phyloP scores from a whole-genome alignment of 768 basidiomycete species.

The Neoboletus subvelutipes region DNA sequence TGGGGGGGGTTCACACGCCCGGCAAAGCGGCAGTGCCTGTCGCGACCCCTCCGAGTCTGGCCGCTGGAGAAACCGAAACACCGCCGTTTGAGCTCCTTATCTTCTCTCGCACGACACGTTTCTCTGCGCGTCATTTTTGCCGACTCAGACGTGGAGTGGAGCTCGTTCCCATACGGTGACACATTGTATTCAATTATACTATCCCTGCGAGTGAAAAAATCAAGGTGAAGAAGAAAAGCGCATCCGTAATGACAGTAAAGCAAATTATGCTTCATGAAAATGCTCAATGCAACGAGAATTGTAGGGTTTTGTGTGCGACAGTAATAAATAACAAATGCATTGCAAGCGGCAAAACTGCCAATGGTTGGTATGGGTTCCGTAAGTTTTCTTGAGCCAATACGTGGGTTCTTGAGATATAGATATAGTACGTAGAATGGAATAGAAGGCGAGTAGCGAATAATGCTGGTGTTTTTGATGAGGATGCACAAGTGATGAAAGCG shows the following conservation, averaged over 20 bases:
- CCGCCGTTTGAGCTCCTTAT: not conserved
- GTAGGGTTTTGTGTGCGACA: constrained; percentile 26
- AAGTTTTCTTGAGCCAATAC: constrained; percentile 31
- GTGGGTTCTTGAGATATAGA: constrained; percentile 37
- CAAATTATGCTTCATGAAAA: constrained; percentile 24
- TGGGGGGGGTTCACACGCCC: constrained; percentile 14
- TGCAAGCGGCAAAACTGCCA: constrained; percentile 27
- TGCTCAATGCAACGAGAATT: constrained; percentile 29
- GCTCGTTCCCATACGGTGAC: constrained; percentile 1
- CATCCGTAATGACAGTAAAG: constrained; percentile 20
- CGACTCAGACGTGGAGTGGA: no score
- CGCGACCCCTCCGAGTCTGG: not conserved
- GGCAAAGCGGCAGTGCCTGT: not conserved
- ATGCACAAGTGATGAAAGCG: constrained; percentile 19
- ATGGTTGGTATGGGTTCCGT: constrained; percentile 35
- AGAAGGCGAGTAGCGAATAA: constrained; percentile 27
- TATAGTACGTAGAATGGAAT: constrained; percentile 35
- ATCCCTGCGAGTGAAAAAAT: constrained; percentile 14
- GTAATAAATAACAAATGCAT: constrained; percentile 36
- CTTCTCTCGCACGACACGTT: not conserved
- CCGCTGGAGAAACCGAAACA: not conserved
- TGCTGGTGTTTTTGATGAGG: constrained; percentile 29
- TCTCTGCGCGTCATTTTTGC: not conserved
- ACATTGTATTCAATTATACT: constrained; percentile 19
- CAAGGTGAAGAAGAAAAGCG: constrained; percentile 6